These are phyloP conservation scores for Penicillium brevicompactum DNA, from an alignment of 2,329 filamentous ascomycete genomes.

Conservation along the genomic window DNA sequence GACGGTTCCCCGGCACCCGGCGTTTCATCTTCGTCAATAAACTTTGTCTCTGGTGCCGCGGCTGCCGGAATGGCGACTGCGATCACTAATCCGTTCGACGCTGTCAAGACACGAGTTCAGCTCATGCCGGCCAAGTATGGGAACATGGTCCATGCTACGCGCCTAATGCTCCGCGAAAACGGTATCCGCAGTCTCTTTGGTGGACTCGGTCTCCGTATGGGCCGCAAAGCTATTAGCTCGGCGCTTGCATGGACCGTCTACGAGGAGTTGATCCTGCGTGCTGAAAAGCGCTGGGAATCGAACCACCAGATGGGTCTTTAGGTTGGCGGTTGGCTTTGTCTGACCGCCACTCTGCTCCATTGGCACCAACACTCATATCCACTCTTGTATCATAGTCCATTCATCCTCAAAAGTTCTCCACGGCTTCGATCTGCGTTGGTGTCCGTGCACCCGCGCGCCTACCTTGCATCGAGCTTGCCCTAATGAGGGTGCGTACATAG, in stretches of 20 bases:
- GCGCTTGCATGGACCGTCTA: constrained; percentile 98
- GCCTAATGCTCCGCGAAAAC: constrained; percentile 79
- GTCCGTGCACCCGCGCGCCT: constrained; percentile 2
- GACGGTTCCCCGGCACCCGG: constrained; percentile 19
- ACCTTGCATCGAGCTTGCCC: constrained; percentile 13
- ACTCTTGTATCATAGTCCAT: constrained; percentile 19
- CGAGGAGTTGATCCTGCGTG: constrained; percentile 83
- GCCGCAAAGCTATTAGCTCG: constrained; percentile 86
- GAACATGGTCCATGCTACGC: constrained; percentile 77
- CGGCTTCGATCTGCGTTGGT: constrained; percentile 4
- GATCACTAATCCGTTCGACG: constrained; percentile 95
- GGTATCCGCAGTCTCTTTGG: constrained; percentile 80
- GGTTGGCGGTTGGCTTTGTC: neutral
- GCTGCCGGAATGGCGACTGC: constrained; percentile 82
- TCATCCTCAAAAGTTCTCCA: neutral
- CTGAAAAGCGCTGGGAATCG: constrained; percentile 52
- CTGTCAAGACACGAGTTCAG: constrained; percentile 92
- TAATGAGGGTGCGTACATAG: neutral
- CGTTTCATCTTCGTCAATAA: constrained; percentile 60
- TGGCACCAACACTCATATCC: neutral
- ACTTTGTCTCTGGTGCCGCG: constrained; percentile 79
- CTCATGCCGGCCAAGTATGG: constrained; percentile 79
- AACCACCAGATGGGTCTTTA: constrained; percentile 27
- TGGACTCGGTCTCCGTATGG: constrained; percentile 82
- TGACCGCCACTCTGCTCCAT: neutral